phyloP scores from a whole-genome alignment of 1,284 basidiomycete species.

The Ustilago xerochloae region DNA sequence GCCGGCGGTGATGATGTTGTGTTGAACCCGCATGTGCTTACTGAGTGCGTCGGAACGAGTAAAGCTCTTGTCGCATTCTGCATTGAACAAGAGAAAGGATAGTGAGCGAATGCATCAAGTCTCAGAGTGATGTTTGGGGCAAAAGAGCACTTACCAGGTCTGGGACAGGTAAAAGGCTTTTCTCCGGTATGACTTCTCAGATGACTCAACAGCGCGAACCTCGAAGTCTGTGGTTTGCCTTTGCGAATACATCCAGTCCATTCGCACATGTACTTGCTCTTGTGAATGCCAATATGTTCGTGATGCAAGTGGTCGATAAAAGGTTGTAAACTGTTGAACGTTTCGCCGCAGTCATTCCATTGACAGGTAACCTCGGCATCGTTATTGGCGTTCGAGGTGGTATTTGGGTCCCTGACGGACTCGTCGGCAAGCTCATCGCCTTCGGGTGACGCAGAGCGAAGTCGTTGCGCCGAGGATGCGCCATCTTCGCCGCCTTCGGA shows the following conservation, averaged over 20 bases:
- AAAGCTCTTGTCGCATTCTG: constrained; percentile 92
- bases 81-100: background rate
- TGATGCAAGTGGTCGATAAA: constrained; percentile 83
- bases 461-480: constrained; percentile 3
- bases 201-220: constrained; percentile 87
- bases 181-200: constrained; percentile 85
- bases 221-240: constrained; percentile 83
- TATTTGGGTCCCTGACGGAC: constrained; percentile 13
- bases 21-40: constrained; percentile 89
- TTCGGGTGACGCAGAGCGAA: constrained; percentile 34
- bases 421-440: constrained; percentile 52
- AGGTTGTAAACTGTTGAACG: constrained; percentile 77
- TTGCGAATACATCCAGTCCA: constrained; percentile 83
- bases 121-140: background rate
- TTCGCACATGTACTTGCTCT: constrained; percentile 86
- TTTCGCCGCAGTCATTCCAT: constrained; percentile 80
- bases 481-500: constrained; percentile 47
- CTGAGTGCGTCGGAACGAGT: constrained; percentile 89
- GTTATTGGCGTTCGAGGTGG: constrained; percentile 9
- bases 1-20: constrained; percentile 70
- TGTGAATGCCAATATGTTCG: constrained; percentile 82
- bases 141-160: constrained; percentile 74
- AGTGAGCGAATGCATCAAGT: background rate
- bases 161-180: constrained; percentile 85
- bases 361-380: constrained; percentile 71